Conservation (phyloP, 768 basidiomycete genomes). For the Trametopsis cervina region DNA sequence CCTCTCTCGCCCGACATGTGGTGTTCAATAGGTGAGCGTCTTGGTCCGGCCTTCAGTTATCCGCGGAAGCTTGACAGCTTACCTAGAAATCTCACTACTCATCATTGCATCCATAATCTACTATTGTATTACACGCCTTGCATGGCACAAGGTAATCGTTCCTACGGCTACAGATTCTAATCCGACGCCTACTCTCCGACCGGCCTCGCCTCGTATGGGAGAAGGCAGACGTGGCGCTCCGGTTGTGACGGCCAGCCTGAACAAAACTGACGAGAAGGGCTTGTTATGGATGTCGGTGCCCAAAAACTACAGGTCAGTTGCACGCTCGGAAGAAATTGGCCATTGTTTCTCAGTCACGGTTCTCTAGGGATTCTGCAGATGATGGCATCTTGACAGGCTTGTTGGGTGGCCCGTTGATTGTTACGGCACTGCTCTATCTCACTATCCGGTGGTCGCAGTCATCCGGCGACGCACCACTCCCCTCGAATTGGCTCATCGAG, state of each 20-base stretch:
- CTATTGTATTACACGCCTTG: conserved; percentile 53
- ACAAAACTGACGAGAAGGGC: conserved; percentile 47
- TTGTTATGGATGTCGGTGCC: conserved; percentile 90
- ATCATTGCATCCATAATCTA: conserved; percentile 51
- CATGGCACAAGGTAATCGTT: conserved; percentile 26
- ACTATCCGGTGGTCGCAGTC: conserved; percentile 26
- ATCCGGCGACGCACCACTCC: conserved; percentile 30
- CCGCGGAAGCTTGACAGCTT: conserved; percentile 8
- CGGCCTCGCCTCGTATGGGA: conserved; percentile 34
- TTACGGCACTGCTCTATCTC: conserved; percentile 60
- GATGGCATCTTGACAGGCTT: conserved; percentile 84
- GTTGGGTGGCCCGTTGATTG: conserved; percentile 77
- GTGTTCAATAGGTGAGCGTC: conserved; percentile 42
- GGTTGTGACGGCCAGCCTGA: conserved; percentile 14
- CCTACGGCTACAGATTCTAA: conserved; percentile 10
- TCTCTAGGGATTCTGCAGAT: conserved; percentile 63
- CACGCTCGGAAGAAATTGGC: conserved; percentile 5
- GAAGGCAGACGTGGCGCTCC: conserved; percentile 36
- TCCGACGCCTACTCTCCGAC: conserved; percentile 13
- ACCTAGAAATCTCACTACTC: conserved; percentile 52
- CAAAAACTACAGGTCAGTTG: conserved; percentile 70
- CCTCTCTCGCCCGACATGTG: conserved; percentile 31
- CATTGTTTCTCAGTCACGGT: neutral
- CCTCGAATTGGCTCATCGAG: conserved; percentile 75
- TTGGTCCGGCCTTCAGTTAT: neutral